Evolutionary conservation across 306 rosid genomes (phyloP), one percentile per base, ranked within the genome.

Genomic region (Oxytropis ochrocephala): DNA sequence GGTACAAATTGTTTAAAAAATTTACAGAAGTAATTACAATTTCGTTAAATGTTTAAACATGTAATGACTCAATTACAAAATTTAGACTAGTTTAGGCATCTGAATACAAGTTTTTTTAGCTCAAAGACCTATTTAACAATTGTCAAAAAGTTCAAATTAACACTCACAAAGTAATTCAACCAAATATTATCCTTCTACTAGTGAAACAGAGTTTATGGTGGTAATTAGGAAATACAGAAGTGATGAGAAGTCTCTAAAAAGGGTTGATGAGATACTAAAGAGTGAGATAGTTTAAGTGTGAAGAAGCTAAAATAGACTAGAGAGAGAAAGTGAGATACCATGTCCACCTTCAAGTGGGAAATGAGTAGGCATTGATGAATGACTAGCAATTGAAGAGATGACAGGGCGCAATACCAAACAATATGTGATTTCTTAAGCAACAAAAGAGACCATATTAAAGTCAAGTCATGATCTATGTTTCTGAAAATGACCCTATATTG

Each of bases 351-450:
- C 48, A 75, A 83, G 85, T 83, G 85, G 87, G 64, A 70, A 70
- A 70, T 84, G 88, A 84, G 76, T 74, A 80, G 13, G 85, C 82
- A 77, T 72, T 56, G 76, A 84, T 77, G 78, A 62, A 74, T 60
- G 67, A 75, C 62, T 55, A 63, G 78, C 82, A 81, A 73, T 67
- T 42, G 63, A 77, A 75, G 53, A 66, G 33, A 72, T 72, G 79
- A 73, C 79, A 63, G 41, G 27, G 54, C 64, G 53, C 58, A 72
- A 72, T 72, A 67, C 67, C 78, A 64, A 12, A 46, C 14, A 59
- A 38, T 44, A 53, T 70, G 49, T 72, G 53, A 65, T 21, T 48
- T 74, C 73, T 74, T 74, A 7, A 59, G 35, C 75, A 64, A 74
- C 72, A 82, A 58, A 74, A 49, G 30, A 63, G 74, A 75, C 73